Conservation (phyloP, 495 filamentous ascomycete genomes). For the Podospora australis region DNA sequence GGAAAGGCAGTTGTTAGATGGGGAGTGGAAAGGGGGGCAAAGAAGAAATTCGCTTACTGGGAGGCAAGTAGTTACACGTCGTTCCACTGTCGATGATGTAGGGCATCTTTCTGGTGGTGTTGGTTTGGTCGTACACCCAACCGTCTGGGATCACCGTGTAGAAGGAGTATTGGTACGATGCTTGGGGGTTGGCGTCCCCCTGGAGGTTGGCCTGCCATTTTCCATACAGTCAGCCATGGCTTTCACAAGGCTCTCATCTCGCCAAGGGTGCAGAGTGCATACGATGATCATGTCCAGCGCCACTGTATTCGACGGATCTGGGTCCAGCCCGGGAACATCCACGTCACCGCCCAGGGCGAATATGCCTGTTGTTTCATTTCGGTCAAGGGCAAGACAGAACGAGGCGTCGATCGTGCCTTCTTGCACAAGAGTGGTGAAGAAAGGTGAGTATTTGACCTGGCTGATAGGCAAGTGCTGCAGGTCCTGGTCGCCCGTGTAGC, state of each 20-base stretch:
- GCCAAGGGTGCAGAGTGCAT: constrained; percentile 7
- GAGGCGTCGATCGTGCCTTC: constrained; percentile 46
- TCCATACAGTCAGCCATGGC: constrained; percentile 5
- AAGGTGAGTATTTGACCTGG: constrained; percentile 44
- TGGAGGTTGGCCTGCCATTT: constrained; percentile 24
- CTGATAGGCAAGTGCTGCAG: constrained; percentile 25
- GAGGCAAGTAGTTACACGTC: constrained; percentile 37
- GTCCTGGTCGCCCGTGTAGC: constrained; percentile 28
- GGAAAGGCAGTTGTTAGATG: background rate
- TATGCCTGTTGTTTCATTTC: constrained; percentile 33
- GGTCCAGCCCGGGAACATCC: constrained; percentile 25
- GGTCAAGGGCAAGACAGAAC: constrained; percentile 47
- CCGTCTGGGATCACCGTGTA: constrained; percentile 38
- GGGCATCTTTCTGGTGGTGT: constrained; percentile 28
- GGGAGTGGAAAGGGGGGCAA: background rate
- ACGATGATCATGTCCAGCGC: constrained; percentile 37
- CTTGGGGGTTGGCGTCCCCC: constrained; percentile 13
- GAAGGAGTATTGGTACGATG: constrained; percentile 32
- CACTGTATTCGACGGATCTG: constrained; percentile 20
- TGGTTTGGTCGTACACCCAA: constrained; percentile 29
- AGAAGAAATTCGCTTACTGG: constrained; percentile 18
- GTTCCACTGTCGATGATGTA: constrained; percentile 46
- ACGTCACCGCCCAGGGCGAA: constrained; percentile 50
- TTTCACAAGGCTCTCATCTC: background rate
- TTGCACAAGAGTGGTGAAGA: constrained; percentile 52